These are phyloP conservation scores for Leishmania guyanensis DNA, from an alignment of 208 protist genomes.

Conservation along the genomic window DNA sequence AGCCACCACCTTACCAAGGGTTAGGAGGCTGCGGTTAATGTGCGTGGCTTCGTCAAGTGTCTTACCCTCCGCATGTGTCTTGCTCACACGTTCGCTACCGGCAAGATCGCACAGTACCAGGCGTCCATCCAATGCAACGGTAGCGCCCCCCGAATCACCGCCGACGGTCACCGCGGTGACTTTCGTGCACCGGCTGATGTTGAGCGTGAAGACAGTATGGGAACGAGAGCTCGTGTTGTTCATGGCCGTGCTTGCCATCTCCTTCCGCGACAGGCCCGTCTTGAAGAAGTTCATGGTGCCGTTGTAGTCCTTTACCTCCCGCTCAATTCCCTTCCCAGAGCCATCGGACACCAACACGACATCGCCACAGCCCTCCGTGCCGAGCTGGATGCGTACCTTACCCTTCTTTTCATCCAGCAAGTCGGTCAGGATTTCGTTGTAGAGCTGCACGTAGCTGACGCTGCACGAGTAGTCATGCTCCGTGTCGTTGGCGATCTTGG, in stretches of 20 bases:
- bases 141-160: conserved; percentile 11
- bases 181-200: conserved; percentile 81
- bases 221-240: conserved; percentile 90
- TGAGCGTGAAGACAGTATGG: conserved; percentile 94
- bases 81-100: conserved; percentile 94
- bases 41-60: conserved; percentile 94
- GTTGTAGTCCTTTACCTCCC: conserved; percentile 46
- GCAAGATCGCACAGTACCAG: conserved; percentile 98
- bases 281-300: conserved; percentile 78
- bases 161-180: conserved; percentile 35
- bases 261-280: conserved; percentile 76
- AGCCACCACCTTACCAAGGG: conserved; percentile 87
- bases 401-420: conserved; percentile 75
- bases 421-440: conserved; percentile 91
- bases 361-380: conserved; percentile 74
- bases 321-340: conserved; percentile 10
- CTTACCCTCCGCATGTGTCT: conserved; percentile 93
- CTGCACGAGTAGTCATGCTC: conserved; percentile 79
- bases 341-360: conserved; percentile 73
- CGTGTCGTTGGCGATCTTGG: conserved; percentile 58
- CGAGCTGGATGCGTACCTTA: conserved; percentile 80
- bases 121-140: conserved; percentile 73
- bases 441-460: conserved; percentile 90
- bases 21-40: conserved; percentile 97
- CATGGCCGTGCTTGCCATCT: conserved; percentile 93